These are phyloP conservation scores for Collariella sp. DNA, from an alignment of 495 filamentous ascomycete species.

Conservation along the genomic window DNA sequence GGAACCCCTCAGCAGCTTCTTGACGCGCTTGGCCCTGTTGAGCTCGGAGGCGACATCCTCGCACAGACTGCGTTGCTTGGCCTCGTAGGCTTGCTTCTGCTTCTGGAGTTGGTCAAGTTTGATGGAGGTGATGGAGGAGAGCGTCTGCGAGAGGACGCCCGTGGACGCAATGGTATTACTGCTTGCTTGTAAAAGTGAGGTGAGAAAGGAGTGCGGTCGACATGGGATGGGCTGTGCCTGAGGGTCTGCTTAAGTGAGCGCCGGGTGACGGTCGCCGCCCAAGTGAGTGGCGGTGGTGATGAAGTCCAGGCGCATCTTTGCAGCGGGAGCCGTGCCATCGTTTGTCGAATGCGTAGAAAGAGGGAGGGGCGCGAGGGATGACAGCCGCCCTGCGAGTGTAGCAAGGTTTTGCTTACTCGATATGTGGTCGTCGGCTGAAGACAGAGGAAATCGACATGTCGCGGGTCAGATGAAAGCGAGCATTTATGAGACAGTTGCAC, in stretches of 20 bases:
- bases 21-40: constrained; percentile 24
- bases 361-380: neutral
- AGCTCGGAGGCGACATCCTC: constrained; percentile 20
- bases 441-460: neutral
- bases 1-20: constrained; percentile 19
- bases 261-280: neutral
- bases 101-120: constrained; percentile 55
- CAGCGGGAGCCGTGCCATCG: neutral
- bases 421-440: too few relatives aligned
- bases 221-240: neutral
- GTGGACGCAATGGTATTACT: constrained; percentile 22
- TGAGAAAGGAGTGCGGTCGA: neutral
- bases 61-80: constrained; percentile 29
- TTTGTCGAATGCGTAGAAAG: too few relatives aligned
- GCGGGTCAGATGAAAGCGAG: neutral
- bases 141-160: constrained; percentile 46
- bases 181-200: neutral
- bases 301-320: neutral
- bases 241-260: neutral
- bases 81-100: constrained; percentile 46
- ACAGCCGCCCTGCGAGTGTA: neutral
- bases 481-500: too few relatives aligned
- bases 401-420: neutral
- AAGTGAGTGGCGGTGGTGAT: neutral
- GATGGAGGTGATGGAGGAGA: constrained; percentile 57